Evolutionary conservation across 176 grass and related monocot species (phyloP), one percentile per base, ranked within the genome.

Genomic region (Avena eriantha): DNA sequence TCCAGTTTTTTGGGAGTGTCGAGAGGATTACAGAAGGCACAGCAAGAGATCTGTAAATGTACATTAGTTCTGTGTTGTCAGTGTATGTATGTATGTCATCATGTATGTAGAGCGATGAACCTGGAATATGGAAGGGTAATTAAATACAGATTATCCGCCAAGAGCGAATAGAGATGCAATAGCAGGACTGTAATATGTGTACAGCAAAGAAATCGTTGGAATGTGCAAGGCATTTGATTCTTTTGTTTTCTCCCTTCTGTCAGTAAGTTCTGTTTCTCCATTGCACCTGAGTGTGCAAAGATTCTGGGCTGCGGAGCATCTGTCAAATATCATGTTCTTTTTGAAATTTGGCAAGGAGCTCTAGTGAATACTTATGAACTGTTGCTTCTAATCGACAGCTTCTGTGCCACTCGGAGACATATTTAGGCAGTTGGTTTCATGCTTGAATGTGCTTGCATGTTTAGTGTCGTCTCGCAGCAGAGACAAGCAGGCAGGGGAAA

Each of bases 101-200:
- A 11, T 90, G 48, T 86, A 80, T 84, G 67, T 92, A 92, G 87
- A 92, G 77, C 65, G 60, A 76, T 78, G 64, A 59, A 77, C 68
- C 19, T 69, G 50, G 80, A 34, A 64, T 69, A 76, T 84, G 80
- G 84, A 84, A 89, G 84, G 86, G 79, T 92, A 83, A 87, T 68
- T 86, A 82, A 75, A 80, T 87, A 75, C 85, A 81, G 73, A 87
- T 87, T 87, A 90, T 84, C 84, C 69, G 21, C 61, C 82, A 73
- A 74, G 65, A 81, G 54, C 31, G 31, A 69, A 86, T 88, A 84
- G 85, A 80, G 41, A 47, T 82, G 82, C 54, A 78, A 47, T 14
- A 73, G 75, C 64, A 81, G 70, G 39, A 50, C 36, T 80, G 82
- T 88, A 79, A 81, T 60, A 73, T 59, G 75, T 91, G 85, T 91